phyloP scores from a whole-genome alignment of 1,284 basidiomycete species.

The Apiotrichum domesticum region DNA sequence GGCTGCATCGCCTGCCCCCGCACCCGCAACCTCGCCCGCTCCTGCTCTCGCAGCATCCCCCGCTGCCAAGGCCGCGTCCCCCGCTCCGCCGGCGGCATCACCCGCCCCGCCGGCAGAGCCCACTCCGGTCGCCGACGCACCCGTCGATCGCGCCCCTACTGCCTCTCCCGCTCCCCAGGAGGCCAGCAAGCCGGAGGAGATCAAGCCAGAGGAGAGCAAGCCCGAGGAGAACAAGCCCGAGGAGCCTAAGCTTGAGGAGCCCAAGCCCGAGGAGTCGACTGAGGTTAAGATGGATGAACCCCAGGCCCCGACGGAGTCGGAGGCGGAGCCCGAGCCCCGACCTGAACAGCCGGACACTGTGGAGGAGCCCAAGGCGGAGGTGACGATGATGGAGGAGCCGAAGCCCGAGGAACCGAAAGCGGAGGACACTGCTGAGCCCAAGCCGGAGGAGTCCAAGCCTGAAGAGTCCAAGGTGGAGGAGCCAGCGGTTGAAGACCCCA shows the following conservation, averaged over 20 bases:
- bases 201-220: neutral
- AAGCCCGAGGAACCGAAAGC: too few species aligned
- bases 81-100: neutral
- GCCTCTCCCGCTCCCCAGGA: neutral
- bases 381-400: too few species aligned
- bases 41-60: neutral
- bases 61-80: neutral
- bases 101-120: neutral
- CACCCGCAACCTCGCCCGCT: neutral
- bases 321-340: too few species aligned
- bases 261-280: neutral
- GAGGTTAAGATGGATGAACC: too few species aligned
- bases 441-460: too few species aligned
- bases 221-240: neutral
- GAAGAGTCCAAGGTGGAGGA: neutral
- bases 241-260: neutral
- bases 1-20: neutral
- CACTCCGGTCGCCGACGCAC: too few species aligned
- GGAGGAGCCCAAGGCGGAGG: too few species aligned
- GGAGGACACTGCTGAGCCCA: too few species aligned
- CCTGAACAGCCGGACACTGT: too few species aligned
- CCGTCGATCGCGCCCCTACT: neutral
- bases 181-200: neutral
- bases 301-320: too few species aligned
- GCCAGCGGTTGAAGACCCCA: neutral